Percentiles rank a stretch among this genome's conserved stretches.
phyloP scores from a whole-genome alignment of 148 eudicot species.

The Cornus suecica region DNA sequence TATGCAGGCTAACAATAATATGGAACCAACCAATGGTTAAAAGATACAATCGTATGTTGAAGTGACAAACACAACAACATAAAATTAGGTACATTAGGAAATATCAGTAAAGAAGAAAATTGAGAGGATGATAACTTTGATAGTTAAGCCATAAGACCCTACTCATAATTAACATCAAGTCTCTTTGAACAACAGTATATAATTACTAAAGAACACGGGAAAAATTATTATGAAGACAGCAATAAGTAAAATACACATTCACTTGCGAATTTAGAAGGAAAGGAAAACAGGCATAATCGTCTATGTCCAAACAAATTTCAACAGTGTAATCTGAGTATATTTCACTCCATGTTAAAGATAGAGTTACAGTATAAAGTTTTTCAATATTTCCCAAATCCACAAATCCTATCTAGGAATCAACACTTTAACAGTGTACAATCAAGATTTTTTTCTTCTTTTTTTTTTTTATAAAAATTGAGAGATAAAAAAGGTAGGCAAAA shows the following conservation, averaged over 20 bases:
- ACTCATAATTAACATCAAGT: background rate
- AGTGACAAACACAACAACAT: background rate
- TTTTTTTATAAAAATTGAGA: too few species aligned
- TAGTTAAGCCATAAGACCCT: background rate
- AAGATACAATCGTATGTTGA: background rate
- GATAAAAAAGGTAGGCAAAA: too few species aligned
- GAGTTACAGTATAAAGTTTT: too few species aligned
- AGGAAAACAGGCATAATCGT: too few species aligned
- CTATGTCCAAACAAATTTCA: background rate
- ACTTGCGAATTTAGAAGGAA: too few species aligned
- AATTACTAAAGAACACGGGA: background rate
- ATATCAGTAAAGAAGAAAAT: background rate
- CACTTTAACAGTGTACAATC: too few species aligned
- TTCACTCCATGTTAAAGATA: background rate
- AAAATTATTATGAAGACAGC: too few species aligned
- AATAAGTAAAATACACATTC: background rate
- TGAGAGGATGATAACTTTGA: too few species aligned
- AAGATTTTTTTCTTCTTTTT: too few species aligned
- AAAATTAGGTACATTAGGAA: background rate
- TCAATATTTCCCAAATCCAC: background rate
- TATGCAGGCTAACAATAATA: background rate
- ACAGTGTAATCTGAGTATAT: background rate
- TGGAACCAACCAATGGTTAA: background rate
- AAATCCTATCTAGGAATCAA: too few species aligned
- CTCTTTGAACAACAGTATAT: background rate